Conservation (phyloP, 148 eudicot species). For the Arctostaphylos glauca region DNA sequence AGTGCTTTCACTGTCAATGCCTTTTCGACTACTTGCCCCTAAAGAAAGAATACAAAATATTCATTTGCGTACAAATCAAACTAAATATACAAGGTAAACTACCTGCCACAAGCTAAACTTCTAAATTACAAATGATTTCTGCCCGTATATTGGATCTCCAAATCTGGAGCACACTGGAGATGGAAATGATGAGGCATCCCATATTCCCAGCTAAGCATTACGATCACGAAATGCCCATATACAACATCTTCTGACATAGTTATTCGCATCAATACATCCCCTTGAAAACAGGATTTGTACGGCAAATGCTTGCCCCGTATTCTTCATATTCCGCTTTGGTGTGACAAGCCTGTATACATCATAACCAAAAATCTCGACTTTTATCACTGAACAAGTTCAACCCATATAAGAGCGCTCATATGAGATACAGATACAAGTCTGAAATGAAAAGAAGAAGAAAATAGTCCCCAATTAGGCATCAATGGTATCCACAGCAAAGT, state of each 20-base stretch:
- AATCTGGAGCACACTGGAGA: neutral
- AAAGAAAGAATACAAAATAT: constrained; percentile 20
- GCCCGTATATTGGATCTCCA: neutral
- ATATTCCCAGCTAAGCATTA: neutral
- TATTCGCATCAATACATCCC: constrained; percentile 74
- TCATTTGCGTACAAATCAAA: constrained; percentile 20
- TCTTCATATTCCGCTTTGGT: constrained; percentile 98
- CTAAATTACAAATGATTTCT: constrained; percentile 15
- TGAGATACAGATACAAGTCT: neutral
- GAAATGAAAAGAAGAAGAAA: neutral
- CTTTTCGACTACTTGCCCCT: constrained; percentile 13
- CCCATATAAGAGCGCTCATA: neutral
- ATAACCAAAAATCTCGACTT: neutral
- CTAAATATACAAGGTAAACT: constrained; percentile 22
- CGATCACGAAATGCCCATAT: neutral
- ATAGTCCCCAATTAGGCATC: neutral
- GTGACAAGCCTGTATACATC: constrained; percentile 72
- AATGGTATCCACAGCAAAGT: neutral
- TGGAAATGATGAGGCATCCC: constrained; percentile 7
- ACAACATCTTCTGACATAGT: constrained; percentile 11
- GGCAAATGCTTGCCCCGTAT: constrained; percentile 95
- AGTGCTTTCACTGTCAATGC: neutral
- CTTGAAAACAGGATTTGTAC: constrained; percentile 94
- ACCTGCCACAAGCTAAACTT: constrained; percentile 20
- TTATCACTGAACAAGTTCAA: neutral